Conservation (phyloP, 2,329 filamentous ascomycete genomes). For the Beauveria bassiana region DNA sequence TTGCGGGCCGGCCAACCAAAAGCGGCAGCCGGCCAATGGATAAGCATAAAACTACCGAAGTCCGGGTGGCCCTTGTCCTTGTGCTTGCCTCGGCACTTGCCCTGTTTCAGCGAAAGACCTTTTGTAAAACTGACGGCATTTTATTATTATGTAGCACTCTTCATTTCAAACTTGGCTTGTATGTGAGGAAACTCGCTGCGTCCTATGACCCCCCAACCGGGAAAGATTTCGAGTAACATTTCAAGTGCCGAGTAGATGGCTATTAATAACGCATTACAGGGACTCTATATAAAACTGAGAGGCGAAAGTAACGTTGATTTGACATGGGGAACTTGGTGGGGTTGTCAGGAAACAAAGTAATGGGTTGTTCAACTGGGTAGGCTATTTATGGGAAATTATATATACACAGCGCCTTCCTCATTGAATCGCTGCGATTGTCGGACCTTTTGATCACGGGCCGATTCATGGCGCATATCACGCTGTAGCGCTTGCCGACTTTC, state of each 20-base stretch:
- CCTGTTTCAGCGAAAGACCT: too few relatives aligned
- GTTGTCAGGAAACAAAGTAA: background rate
- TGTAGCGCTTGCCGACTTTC: background rate
- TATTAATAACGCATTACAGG: background rate
- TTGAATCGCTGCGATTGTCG: background rate
- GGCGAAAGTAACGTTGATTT: background rate
- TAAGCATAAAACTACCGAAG: background rate
- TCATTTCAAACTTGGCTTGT: background rate
- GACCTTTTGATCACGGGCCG: background rate
- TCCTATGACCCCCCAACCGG: background rate
- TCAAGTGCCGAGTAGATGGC: background rate
- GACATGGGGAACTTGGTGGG: too few relatives aligned
- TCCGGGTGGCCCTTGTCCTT: too few relatives aligned
- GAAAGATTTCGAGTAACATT: background rate
- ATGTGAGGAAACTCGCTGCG: background rate
- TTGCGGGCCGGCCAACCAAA: background rate
- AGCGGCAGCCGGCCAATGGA: background rate
- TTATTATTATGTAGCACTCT: background rate
- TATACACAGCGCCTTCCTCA: background rate
- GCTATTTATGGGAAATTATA: too few relatives aligned
- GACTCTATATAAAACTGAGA: background rate
- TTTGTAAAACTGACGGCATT: background rate
- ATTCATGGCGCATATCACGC: background rate
- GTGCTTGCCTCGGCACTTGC: too few relatives aligned
- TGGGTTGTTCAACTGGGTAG: background rate